Evolutionary conservation across 257 asterid species (phyloP), one percentile per base, ranked within the genome.

Genomic region (Plantago ovata): DNA sequence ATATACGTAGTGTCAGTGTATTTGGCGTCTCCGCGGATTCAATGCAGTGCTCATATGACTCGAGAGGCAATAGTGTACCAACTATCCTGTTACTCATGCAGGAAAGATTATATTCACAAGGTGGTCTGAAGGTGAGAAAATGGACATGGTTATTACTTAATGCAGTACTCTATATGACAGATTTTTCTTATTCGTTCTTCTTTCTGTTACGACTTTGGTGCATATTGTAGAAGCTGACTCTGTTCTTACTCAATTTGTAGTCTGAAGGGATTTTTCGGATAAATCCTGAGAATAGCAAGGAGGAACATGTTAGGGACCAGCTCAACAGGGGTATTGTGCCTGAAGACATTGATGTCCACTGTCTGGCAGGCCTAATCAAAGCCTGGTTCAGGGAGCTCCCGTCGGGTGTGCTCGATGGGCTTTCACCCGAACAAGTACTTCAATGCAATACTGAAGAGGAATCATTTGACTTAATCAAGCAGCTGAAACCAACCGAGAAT

Each of bases 351-450:
- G 97, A 93, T 14, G 99, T 86, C 33, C 99, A 93, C 60, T 86
- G 92, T 69, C 79, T 89, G 81, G 96, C 99, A 1, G 96, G 97
- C 53, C 68, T 89, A 61, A 89, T 89, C 63, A 93, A 93, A 77
- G 97, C 97, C 50, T 93, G 99, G 99, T 89, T 93, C 53, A 72
- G 98, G 36, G 96, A 90, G 73, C 91, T 90, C 3, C 98, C 98
- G 0, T 79, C 78, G 1, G 96, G 98, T 0, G 95, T 90, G 53
- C 95, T 90, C 1, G 98, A 90, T 33, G 95, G 96, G 56, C 85
- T 90, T 58, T 90, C 91, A 1, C 91, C 95, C 0, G 96, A 90
- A 61, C 84, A 90, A 74, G 96, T 90, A 3, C 51, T 90, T 66
- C 72, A 87, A 21, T 90, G 98, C 82, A 77, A 75, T 53, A 78